A percentile compares a stretch with the other conserved stretches of the same genome.
phyloP scores from a whole-genome alignment of 768 basidiomycete genomes.

The Hygrocybe coccinea region DNA sequence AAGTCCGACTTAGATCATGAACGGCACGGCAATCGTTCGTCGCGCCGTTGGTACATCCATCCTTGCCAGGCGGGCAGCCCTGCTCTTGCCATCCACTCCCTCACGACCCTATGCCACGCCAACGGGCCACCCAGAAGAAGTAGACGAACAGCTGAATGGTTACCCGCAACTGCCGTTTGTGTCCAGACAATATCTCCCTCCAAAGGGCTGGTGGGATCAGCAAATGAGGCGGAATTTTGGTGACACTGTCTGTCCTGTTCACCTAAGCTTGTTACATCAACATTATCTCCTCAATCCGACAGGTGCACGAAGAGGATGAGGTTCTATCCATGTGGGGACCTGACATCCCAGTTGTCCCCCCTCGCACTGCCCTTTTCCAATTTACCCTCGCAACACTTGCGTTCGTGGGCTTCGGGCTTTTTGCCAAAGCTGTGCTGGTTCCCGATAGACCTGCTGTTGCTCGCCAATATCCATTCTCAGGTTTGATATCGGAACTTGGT shows the following conservation, averaged over 20 bases:
- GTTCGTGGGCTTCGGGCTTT: conserved; percentile 60
- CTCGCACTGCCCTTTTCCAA: conserved; percentile 57
- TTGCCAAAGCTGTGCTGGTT: conserved; percentile 50
- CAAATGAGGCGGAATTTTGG: conserved; percentile 78
- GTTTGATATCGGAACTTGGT: conserved; percentile 72
- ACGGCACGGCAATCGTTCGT: conserved; percentile 16
- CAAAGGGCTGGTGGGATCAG: conserved; percentile 70
- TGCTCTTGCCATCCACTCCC: conserved; percentile 8
- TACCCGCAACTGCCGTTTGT: conserved; percentile 69
- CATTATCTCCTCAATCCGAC: conserved; percentile 11
- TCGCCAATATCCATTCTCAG: conserved; percentile 72
- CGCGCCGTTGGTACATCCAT: conserved; percentile 34
- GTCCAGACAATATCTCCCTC: conserved; percentile 58
- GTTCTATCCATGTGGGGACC: conserved; percentile 85
- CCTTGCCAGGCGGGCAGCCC: conserved; percentile 21
- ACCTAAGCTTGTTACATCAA: background rate
- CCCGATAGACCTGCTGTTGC: conserved; percentile 63
- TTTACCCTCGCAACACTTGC: conserved; percentile 56
- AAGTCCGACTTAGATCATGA: too few relatives aligned
- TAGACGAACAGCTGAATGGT: conserved; percentile 64
- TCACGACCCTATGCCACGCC: conserved; percentile 28
- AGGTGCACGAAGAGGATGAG: conserved; percentile 82
- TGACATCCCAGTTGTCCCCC: conserved; percentile 56
- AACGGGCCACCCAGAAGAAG: conserved; percentile 33
- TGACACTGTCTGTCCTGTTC: conserved; percentile 33